These are phyloP conservation scores for Microdochium bolleyi DNA, from an alignment of 2,329 filamentous ascomycete species.

Conservation along the genomic window DNA sequence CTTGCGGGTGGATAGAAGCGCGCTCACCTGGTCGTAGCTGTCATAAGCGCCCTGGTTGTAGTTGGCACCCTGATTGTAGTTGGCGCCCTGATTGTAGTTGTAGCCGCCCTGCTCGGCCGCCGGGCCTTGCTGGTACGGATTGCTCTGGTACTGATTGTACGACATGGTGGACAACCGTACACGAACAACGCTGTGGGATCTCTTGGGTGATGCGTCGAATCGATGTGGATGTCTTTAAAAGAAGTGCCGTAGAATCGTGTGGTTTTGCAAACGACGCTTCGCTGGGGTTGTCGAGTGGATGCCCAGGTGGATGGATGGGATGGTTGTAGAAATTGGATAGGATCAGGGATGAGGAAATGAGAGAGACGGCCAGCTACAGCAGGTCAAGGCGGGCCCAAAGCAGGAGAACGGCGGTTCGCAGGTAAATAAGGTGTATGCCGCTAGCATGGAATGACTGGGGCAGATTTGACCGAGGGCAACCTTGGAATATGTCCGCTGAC, in stretches of 20 bases:
- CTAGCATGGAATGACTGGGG: background rate
- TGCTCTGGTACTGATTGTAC: slow-evolving; percentile 54
- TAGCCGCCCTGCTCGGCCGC: slow-evolving; percentile 35
- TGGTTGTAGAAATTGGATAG: background rate
- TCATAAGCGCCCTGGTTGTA: slow-evolving; percentile 25
- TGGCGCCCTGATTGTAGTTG: slow-evolving; percentile 19
- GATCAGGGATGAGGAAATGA: background rate
- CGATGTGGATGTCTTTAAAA: too few relatives aligned
- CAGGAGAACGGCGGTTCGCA: background rate
- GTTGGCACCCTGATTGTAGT: slow-evolving; percentile 17
- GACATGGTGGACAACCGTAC: slow-evolving; percentile 38
- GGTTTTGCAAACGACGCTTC: too few relatives aligned
- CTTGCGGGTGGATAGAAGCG: slow-evolving; percentile 14
- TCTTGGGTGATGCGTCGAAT: too few relatives aligned
- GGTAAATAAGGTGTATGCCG: background rate
- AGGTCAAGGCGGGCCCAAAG: too few relatives aligned
- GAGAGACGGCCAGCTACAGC: background rate
- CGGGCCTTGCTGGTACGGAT: slow-evolving; percentile 53
- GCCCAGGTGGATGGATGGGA: too few relatives aligned
- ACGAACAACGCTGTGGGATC: background rate
- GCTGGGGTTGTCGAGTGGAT: too few relatives aligned
- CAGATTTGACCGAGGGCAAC: too few relatives aligned
- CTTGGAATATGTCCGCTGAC: background rate
- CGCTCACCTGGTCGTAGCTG: slow-evolving; percentile 32
- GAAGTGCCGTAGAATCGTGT: too few relatives aligned